Evolutionary conservation across 257 asterid species (phyloP).

Genomic region (Solanum acaule): DNA sequence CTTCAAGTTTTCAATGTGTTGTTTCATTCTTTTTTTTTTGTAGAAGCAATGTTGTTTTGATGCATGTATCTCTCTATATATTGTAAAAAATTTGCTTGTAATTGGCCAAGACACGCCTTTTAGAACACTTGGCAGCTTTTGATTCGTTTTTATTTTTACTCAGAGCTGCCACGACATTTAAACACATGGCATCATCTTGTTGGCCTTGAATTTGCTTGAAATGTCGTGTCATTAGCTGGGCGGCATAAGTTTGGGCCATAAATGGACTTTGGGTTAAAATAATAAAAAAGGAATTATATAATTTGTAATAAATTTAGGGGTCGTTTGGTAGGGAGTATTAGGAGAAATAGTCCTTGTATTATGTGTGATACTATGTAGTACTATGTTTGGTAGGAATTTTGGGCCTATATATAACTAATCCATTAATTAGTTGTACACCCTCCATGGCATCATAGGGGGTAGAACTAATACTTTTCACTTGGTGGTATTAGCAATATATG

Average conservation of each 20-base stretch:
- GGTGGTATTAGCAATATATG: too few relatives aligned
- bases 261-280: too few relatives aligned
- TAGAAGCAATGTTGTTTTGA: not conserved
- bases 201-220: not conserved
- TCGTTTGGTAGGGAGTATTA: too few relatives aligned
- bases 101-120: not conserved
- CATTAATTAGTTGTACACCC: too few relatives aligned
- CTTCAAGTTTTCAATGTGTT: not conserved
- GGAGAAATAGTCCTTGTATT: too few relatives aligned
- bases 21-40: not conserved
- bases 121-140: not conserved
- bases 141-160: not conserved
- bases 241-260: not conserved
- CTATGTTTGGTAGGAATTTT: too few relatives aligned
- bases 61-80: not conserved
- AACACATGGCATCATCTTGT: not conserved
- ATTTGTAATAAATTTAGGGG: too few relatives aligned
- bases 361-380: too few relatives aligned
- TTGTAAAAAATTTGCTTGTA: not conserved
- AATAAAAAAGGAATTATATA: too few relatives aligned
- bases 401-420: too few relatives aligned
- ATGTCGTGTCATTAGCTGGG: not conserved
- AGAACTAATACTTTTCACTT: too few relatives aligned
- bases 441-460: too few relatives aligned
- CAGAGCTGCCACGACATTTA: not conserved